Evolutionary conservation across 2,329 filamentous ascomycete species (phyloP), one percentile per base, ranked within the genome.

Genomic region (Domatiomyces globalis): DNA sequence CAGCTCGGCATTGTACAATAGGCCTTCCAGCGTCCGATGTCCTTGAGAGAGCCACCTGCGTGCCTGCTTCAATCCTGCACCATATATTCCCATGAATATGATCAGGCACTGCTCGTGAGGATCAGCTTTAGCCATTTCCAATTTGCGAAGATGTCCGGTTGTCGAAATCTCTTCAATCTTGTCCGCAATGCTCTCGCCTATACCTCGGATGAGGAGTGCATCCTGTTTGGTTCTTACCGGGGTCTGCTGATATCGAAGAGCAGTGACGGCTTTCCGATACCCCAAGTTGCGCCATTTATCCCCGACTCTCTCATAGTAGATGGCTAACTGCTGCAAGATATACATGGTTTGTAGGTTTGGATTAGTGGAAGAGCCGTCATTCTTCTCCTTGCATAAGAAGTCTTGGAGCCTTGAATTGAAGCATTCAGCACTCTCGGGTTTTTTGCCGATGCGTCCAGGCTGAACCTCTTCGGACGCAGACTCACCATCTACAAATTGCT

Each of bases 131-230:
- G 84, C 79, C 59, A 82, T 79, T 33, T 94, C 84, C 0, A 95
- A 74, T 39, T 83, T 77, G 43, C 77, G 77, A 0, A 95, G 75
- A 22, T 74, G 73, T 60, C 87, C 77, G 0, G 87, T 95, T 42
- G 74, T 73, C 1, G 80, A 85, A 44, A 95, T 94, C 63, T 95
- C 90, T 61, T 92, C 86, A 56, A 96, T 92, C 65, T 95, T 95
- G 22, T 77, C 73, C 0, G 88, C 88, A 1, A 95, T 70, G 1
- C 85, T 77, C 9, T 72, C 61, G 6, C 89, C 89, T 36, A 95
- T 80, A 52, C 75, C 77, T 0, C 80, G 79, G 1, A 95, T 73
- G 1, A 68, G 65, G 9, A 75, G 69, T 0, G 89, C 90, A 64
- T 94, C 76, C 47, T 80, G 74, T 52, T 77, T 80, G 0, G 83